Evolutionary conservation across 2,329 filamentous ascomycete genomes (phyloP).

Genomic region (Aspergillus tanneri): DNA sequence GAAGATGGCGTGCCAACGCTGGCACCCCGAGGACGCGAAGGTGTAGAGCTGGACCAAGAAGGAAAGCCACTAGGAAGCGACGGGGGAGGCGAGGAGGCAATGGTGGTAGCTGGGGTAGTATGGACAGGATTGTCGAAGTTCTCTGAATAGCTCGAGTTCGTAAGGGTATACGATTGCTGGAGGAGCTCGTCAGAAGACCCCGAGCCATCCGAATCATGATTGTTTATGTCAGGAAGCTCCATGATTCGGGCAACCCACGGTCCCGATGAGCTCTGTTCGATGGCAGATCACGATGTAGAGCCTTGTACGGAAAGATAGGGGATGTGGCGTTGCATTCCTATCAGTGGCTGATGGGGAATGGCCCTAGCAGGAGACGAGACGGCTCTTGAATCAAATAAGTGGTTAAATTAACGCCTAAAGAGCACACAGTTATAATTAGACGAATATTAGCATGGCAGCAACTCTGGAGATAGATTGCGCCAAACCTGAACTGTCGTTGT

Average conservation of each 20-base stretch:
- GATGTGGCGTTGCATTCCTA: conserved; percentile 28
- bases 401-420: no score
- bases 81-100: conserved; percentile 35
- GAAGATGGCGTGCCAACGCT: conserved; percentile 43
- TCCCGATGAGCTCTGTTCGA: conserved; percentile 17
- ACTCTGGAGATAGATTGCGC: no score
- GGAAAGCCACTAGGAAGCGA: conserved; percentile 28
- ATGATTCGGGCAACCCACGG: conserved; percentile 33
- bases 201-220: conserved; percentile 42
- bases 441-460: no score
- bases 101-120: conserved; percentile 30
- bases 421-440: no score
- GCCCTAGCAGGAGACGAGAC: no score
- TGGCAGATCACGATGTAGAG: conserved; percentile 12
- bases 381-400: no score
- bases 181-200: conserved; percentile 45
- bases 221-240: conserved; percentile 45
- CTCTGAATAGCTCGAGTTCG: conserved; percentile 33
- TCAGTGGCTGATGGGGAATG: conserved; percentile 1
- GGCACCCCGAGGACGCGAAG: conserved; percentile 43
- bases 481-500: no score
- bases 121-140: conserved; percentile 32
- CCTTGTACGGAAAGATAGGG: conserved; percentile 25
- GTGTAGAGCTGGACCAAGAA: conserved; percentile 38
- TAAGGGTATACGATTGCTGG: conserved; percentile 34